Evolutionary conservation across 2,329 filamentous ascomycete species (phyloP).

Genomic region (Monilinia vaccinii-corymbosi): DNA sequence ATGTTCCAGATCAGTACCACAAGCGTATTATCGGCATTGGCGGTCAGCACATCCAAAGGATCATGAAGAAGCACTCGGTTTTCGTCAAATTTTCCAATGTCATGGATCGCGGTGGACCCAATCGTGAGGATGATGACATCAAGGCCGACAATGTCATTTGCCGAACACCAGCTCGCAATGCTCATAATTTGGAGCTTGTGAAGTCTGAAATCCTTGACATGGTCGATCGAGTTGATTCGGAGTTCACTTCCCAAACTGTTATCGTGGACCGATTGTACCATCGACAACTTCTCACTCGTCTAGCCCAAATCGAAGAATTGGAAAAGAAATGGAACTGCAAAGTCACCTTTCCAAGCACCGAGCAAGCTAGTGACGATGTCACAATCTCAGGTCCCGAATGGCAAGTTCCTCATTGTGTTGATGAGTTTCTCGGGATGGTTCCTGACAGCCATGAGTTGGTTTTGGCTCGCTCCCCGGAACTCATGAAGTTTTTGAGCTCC

Average conservation of each 20-base stretch:
- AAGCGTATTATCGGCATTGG: constrained; percentile 99
- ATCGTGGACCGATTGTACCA: constrained; percentile 93
- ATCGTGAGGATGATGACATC: constrained; percentile 94
- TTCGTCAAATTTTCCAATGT: constrained; percentile 99
- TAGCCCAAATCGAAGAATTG: constrained; percentile 83
- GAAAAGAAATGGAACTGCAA: constrained; percentile 99
- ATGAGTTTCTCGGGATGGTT: constrained; percentile 95
- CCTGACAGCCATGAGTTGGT: constrained; percentile 91
- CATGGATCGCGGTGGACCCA: constrained; percentile 87
- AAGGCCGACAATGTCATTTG: constrained; percentile 99
- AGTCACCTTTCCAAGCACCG: constrained; percentile 94
- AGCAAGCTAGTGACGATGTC: constrained; percentile 92
- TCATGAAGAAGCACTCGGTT: constrained; percentile 99
- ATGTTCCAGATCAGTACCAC: constrained; percentile 97
- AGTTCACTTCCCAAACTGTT: constrained; percentile 90
- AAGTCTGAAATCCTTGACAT: constrained; percentile 99
- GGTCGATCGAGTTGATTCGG: constrained; percentile 81
- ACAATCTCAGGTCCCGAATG: constrained; percentile 95
- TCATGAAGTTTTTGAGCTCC: constrained; percentile 76
- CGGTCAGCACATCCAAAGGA: constrained; percentile 95
- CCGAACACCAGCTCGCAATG: constrained; percentile 91
- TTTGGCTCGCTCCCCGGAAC: constrained; percentile 63
- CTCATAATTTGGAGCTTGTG: constrained; percentile 90
- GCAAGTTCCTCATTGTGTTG: constrained; percentile 93
- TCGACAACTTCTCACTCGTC: constrained; percentile 80